A percentile compares a stretch with the other conserved stretches of the same genome.
These are phyloP conservation scores for Erysimum pusillum DNA, from an alignment of 441 rosid genomes.

Conservation along the genomic window DNA sequence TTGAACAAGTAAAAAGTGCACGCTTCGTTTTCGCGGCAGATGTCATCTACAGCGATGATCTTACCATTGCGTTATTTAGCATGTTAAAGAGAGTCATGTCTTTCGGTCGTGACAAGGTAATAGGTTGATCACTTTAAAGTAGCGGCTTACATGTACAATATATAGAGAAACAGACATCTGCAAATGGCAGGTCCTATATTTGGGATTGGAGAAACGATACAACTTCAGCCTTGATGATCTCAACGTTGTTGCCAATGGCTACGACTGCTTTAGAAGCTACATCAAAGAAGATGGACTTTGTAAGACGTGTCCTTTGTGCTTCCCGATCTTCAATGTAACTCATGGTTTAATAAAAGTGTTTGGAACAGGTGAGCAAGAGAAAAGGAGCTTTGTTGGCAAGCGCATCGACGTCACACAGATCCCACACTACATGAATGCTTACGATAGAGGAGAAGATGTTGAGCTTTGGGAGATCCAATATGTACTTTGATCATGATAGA, in stretches of 20 bases:
- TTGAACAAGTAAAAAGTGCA: conserved; percentile 64
- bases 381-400: conserved; percentile 58
- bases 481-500: neutral
- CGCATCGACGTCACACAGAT: conserved; percentile 59
- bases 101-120: conserved; percentile 66
- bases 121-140: neutral
- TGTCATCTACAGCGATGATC: conserved; percentile 75
- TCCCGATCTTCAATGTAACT: neutral
- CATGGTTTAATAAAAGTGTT: neutral
- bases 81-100: conserved; percentile 64
- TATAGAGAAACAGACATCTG: neutral
- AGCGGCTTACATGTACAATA: neutral
- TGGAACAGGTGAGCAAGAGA: conserved; percentile 31
- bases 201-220: conserved; percentile 90
- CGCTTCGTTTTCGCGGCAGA: conserved; percentile 72
- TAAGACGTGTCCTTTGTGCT: conserved; percentile 24
- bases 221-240: conserved; percentile 84
- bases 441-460: conserved; percentile 77
- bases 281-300: conserved; percentile 52
- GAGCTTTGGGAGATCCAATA: conserved; percentile 85
- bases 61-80: conserved; percentile 65
- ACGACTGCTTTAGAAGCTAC: conserved; percentile 71
- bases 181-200: conserved; percentile 66
- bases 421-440: conserved; percentile 62
- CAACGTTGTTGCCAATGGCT: conserved; percentile 81